phyloP scores from a whole-genome alignment of 441 rosid genomes.

The Macaranga tanarius region DNA sequence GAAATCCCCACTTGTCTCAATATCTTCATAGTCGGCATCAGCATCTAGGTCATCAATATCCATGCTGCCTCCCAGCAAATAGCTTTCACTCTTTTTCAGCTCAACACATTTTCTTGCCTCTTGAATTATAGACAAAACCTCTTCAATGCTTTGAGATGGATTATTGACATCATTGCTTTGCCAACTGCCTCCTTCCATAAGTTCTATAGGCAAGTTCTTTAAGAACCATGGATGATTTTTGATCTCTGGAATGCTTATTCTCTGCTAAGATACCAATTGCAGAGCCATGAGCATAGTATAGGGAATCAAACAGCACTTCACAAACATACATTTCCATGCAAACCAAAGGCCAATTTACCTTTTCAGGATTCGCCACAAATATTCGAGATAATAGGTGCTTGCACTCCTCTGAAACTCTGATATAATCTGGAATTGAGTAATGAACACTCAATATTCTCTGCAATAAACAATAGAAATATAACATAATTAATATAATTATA shows the following conservation, averaged over 20 bases:
- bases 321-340: too few species aligned
- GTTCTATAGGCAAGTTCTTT: constrained; percentile 57
- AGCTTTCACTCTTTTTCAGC: constrained; percentile 28
- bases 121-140: constrained; percentile 42
- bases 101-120: constrained; percentile 46
- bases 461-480: not conserved
- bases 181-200: constrained; percentile 54
- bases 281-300: too few species aligned
- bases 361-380: constrained; percentile 56
- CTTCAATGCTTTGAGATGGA: constrained; percentile 51
- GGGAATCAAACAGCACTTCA: not conserved
- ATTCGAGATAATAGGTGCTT: constrained; percentile 55
- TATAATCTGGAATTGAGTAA: constrained; percentile 49
- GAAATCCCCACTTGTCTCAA: constrained; percentile 56
- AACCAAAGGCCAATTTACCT: constrained; percentile 29
- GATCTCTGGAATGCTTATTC: constrained; percentile 55
- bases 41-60: constrained; percentile 55
- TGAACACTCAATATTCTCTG: constrained; percentile 57
- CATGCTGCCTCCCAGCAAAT: constrained; percentile 45
- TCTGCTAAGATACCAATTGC: constrained; percentile 36
- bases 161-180: constrained; percentile 40
- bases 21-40: constrained; percentile 48
- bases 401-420: constrained; percentile 46
- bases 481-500: constrained; percentile 7
- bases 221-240: constrained; percentile 64